Percentiles rank a stretch among this genome's conserved stretches.
phyloP scores from a whole-genome alignment of 2,329 filamentous ascomycete species.

The Didymella arachidicola region DNA sequence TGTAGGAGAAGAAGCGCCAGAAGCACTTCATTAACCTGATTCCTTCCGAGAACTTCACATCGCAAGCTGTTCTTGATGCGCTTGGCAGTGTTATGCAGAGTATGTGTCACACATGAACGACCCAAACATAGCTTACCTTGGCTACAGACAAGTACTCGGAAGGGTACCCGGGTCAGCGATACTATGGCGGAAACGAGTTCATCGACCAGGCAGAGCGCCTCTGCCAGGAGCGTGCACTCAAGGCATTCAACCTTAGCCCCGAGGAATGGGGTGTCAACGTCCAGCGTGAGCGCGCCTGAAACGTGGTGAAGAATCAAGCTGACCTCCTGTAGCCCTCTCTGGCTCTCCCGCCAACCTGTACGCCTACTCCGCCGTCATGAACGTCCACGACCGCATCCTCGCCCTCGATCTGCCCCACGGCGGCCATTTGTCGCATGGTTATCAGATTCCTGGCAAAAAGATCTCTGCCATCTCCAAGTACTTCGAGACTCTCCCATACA shows the following conservation, averaged over 20 bases:
- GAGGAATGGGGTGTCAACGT: slow-evolving; percentile 99
- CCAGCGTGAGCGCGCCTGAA: slow-evolving; percentile 66
- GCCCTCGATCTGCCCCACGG: slow-evolving; percentile 95
- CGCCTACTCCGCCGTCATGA: slow-evolving; percentile 92
- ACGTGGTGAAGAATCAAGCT: slow-evolving; percentile 16
- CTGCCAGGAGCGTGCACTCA: slow-evolving; percentile 91
- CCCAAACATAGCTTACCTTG: slow-evolving; percentile 50
- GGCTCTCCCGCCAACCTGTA: slow-evolving; percentile 78
- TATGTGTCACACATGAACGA: slow-evolving; percentile 66
- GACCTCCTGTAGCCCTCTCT: slow-evolving; percentile 69
- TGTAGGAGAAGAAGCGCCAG: slow-evolving; percentile 90
- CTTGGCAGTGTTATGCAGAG: slow-evolving; percentile 69
- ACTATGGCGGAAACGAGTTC: slow-evolving; percentile 99
- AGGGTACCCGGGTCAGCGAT: slow-evolving; percentile 96
- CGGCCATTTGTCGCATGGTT: slow-evolving; percentile 94
- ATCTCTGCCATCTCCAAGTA: slow-evolving; percentile 98
- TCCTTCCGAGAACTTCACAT: slow-evolving; percentile 99
- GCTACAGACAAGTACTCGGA: slow-evolving; percentile 94
- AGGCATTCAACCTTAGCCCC: slow-evolving; percentile 85
- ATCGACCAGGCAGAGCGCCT: slow-evolving; percentile 96
- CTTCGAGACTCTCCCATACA: slow-evolving; percentile 98
- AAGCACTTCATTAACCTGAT: slow-evolving; percentile 99
- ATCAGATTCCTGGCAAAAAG: slow-evolving; percentile 83
- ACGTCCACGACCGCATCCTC: slow-evolving; percentile 95
- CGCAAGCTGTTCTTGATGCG: slow-evolving; percentile 96